Percentiles rank a stretch among this genome's conserved stretches.
Conservation (phyloP, 768 basidiomycete species). For the Phaeotremella skinneri region DNA sequence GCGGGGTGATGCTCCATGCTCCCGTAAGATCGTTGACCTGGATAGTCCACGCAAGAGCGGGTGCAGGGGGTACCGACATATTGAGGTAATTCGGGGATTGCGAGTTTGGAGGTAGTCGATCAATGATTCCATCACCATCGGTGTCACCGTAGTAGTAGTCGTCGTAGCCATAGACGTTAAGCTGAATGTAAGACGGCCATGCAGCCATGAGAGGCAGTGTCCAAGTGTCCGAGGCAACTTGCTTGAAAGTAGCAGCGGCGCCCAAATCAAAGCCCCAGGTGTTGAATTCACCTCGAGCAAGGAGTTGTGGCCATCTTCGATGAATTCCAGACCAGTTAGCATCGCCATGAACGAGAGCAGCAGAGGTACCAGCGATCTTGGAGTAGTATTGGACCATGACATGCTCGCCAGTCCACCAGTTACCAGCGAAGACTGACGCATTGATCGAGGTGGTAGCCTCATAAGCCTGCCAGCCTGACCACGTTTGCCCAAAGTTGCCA, state of each 20-base stretch:
- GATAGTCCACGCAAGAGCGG: constrained; percentile 84
- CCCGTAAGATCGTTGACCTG: constrained; percentile 73
- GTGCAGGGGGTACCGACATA: constrained; percentile 82
- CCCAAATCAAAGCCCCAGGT: constrained; percentile 88
- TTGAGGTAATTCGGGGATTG: constrained; percentile 77
- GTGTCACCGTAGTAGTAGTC: constrained; percentile 89
- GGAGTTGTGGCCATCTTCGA: constrained; percentile 80
- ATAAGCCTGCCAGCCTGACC: constrained; percentile 77
- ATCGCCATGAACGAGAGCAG: constrained; percentile 75
- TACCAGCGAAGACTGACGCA: constrained; percentile 57
- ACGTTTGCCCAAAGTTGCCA: constrained; percentile 78
- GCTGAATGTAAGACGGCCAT: constrained; percentile 86
- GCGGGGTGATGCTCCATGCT: constrained; percentile 74
- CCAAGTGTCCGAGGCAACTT: constrained; percentile 64
- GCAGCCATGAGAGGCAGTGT: constrained; percentile 65
- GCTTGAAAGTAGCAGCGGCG: constrained; percentile 65
- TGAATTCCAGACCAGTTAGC: constrained; percentile 58
- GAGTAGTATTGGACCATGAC: constrained; percentile 92
- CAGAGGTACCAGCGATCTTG: constrained; percentile 61
- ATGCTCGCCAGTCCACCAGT: constrained; percentile 79
- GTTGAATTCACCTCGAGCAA: constrained; percentile 87
- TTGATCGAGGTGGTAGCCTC: constrained; percentile 70
- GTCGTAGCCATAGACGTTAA: constrained; percentile 87
- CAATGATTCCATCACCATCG: constrained; percentile 81
- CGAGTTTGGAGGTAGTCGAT: constrained; percentile 82